These are phyloP conservation scores for Backusella circina DNA, from an alignment of 192 early-diverging fungal species.

Conservation along the genomic window DNA sequence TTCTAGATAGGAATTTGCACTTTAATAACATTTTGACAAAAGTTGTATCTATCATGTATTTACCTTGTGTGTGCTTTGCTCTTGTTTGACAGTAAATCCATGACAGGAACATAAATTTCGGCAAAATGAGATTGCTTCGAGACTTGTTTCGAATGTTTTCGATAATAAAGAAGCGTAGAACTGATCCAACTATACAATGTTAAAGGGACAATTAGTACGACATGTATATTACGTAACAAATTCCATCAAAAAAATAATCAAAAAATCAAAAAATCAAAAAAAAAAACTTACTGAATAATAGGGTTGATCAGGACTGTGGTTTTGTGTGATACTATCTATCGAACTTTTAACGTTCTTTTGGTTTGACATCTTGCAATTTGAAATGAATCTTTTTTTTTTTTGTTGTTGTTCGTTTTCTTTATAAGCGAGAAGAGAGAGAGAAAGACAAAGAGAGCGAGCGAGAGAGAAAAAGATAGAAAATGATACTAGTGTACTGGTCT, in stretches of 20 bases:
- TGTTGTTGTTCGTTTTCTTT: not conserved
- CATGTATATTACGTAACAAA: not conserved
- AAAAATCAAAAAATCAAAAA: not conserved
- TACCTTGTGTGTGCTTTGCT: constrained; percentile 56
- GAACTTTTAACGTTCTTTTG: not conserved
- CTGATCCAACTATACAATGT: constrained; percentile 12
- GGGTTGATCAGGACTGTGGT: constrained; percentile 4
- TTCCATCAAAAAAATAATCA: not conserved
- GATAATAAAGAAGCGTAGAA: constrained; percentile 15
- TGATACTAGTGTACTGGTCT: not conserved
- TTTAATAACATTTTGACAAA: no score
- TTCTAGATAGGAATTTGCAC: constrained; percentile 30
- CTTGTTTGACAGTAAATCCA: constrained; percentile 57
- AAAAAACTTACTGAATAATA: constrained; percentile 7
- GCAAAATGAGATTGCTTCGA: constrained; percentile 41
- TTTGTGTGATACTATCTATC: constrained; percentile 4
- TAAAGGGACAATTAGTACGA: not conserved
- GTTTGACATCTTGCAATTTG: constrained; percentile 1
- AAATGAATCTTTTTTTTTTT: not conserved
- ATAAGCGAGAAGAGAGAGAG: not conserved
- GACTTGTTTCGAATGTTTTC: constrained; percentile 11
- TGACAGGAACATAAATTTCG: constrained; percentile 43
- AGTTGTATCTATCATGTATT: no score
- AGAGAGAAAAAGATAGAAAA: not conserved
- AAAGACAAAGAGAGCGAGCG: not conserved